A percentile compares a stretch with the other conserved stretches of the same genome.
phyloP scores from a whole-genome alignment of 164 flowering plant species.

The Paratinospora sagittata region DNA sequence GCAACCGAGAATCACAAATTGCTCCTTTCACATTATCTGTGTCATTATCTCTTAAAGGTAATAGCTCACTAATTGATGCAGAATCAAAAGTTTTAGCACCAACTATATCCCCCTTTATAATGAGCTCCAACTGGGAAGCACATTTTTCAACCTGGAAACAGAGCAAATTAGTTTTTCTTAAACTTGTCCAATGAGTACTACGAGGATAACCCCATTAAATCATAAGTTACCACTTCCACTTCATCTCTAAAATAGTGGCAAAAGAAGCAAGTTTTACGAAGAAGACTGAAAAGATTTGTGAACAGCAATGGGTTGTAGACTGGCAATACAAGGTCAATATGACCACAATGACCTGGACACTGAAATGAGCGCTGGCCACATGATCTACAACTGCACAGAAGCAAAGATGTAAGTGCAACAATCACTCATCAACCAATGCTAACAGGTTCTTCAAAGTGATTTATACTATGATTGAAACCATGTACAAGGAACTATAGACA shows the following conservation, averaged over 20 bases:
- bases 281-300: constrained; percentile 37
- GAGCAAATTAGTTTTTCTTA: neutral
- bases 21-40: constrained; percentile 23
- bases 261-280: constrained; percentile 52
- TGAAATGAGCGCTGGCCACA: constrained; percentile 51
- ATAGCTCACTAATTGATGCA: neutral
- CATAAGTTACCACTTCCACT: neutral
- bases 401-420: constrained; percentile 2
- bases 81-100: constrained; percentile 40
- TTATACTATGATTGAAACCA: neutral
- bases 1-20: constrained; percentile 8
- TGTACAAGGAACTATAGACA: neutral
- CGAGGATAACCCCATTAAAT: neutral
- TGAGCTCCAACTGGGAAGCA: constrained; percentile 46
- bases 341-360: constrained; percentile 95
- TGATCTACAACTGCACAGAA: constrained; percentile 62
- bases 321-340: constrained; percentile 60
- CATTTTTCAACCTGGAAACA: constrained; percentile 44
- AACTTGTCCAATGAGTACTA: neutral
- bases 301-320: constrained; percentile 79
- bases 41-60: constrained; percentile 32
- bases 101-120: constrained; percentile 59
- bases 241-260: constrained; percentile 52
- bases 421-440: neutral
- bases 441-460: neutral